A percentile compares a stretch with the other conserved stretches of the same genome.
Evolutionary conservation across 352 stramenopile species (phyloP).

Genomic region (Globisporangium solare): DNA sequence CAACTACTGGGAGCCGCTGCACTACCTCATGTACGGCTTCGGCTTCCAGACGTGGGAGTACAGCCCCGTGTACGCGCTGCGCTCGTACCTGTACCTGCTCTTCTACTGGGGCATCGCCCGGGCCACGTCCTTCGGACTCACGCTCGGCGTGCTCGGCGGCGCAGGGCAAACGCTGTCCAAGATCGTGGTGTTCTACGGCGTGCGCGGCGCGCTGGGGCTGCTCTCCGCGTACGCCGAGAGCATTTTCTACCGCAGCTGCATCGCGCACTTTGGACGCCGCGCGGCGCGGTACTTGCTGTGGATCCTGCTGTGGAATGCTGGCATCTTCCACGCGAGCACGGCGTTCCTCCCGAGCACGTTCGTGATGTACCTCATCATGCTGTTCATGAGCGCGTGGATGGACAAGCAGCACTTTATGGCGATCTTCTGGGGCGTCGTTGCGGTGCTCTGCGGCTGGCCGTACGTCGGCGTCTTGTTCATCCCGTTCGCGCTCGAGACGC

Average conservation of each 20-base stretch:
- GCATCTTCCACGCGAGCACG: slow-evolving; percentile 90
- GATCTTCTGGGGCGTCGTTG: slow-evolving; percentile 84
- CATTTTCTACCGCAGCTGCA: slow-evolving; percentile 75
- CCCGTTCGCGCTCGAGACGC: slow-evolving; percentile 88
- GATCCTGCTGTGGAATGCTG: slow-evolving; percentile 84
- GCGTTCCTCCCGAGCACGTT: slow-evolving; percentile 93
- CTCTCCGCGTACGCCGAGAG: slow-evolving; percentile 81
- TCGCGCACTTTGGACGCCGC: slow-evolving; percentile 51
- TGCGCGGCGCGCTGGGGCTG: slow-evolving; percentile 80
- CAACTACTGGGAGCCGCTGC: slow-evolving; percentile 99
- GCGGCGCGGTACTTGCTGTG: slow-evolving; percentile 66
- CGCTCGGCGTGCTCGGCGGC: slow-evolving; percentile 25
- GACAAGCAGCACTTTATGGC: slow-evolving; percentile 61
- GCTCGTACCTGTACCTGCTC: slow-evolving; percentile 94
- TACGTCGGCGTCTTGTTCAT: slow-evolving; percentile 96
- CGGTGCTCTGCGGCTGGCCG: slow-evolving; percentile 95
- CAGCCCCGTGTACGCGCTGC: slow-evolving; percentile 91
- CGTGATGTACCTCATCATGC: slow-evolving; percentile 82
- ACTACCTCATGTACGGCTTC: slow-evolving; percentile 93
- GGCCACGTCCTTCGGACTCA: slow-evolving; percentile 31
- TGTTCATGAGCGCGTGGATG: slow-evolving; percentile 79
- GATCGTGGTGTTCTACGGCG: slow-evolving; percentile 87
- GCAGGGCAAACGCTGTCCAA: slow-evolving; percentile 33
- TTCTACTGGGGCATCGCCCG: slow-evolving; percentile 52
- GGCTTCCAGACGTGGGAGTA: slow-evolving; percentile 91